Conservation (phyloP, 768 basidiomycete species). For the Leccinum uliginosum region DNA sequence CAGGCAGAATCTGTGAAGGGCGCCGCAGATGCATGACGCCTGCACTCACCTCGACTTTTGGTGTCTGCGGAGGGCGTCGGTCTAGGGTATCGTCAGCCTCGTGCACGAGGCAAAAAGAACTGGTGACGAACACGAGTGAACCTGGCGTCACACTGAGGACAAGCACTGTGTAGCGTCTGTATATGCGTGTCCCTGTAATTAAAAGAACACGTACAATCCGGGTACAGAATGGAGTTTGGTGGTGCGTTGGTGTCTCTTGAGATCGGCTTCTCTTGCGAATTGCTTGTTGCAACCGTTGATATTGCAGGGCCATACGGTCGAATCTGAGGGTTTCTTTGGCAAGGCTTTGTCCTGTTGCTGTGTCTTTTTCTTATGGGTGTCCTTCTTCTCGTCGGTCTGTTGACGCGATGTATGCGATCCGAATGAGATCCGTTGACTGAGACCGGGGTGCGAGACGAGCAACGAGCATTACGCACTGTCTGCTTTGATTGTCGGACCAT, state of each 20-base stretch:
- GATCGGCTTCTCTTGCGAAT: constrained; percentile 77
- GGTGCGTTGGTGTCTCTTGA: constrained; percentile 78
- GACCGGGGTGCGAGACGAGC: constrained; percentile 5
- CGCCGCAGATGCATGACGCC: constrained; percentile 1
- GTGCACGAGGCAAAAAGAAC: constrained; percentile 11
- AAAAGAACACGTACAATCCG: constrained; percentile 50
- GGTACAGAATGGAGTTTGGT: constrained; percentile 74
- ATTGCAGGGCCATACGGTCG: constrained; percentile 72
- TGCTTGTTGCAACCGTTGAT: constrained; percentile 80
- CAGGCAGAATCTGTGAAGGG: not conserved
- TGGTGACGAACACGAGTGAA: constrained; percentile 64
- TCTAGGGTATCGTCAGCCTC: constrained; percentile 38
- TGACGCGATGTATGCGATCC: constrained; percentile 7
- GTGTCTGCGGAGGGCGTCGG: constrained; percentile 77
- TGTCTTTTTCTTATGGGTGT: constrained; percentile 37
- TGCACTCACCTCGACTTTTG: constrained; percentile 67
- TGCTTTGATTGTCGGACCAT: constrained; percentile 33
- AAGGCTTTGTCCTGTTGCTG: constrained; percentile 40
- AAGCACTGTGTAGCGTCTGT: constrained; percentile 43
- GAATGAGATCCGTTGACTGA: constrained; percentile 18
- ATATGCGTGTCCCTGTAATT: constrained; percentile 14
- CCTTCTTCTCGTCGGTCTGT: constrained; percentile 41
- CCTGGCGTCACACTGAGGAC: constrained; percentile 76
- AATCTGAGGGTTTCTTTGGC: constrained; percentile 46
- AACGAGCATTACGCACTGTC: constrained; percentile 29